phyloP scores from a whole-genome alignment of 2,329 filamentous ascomycete species.

The Xylaria sp. region DNA sequence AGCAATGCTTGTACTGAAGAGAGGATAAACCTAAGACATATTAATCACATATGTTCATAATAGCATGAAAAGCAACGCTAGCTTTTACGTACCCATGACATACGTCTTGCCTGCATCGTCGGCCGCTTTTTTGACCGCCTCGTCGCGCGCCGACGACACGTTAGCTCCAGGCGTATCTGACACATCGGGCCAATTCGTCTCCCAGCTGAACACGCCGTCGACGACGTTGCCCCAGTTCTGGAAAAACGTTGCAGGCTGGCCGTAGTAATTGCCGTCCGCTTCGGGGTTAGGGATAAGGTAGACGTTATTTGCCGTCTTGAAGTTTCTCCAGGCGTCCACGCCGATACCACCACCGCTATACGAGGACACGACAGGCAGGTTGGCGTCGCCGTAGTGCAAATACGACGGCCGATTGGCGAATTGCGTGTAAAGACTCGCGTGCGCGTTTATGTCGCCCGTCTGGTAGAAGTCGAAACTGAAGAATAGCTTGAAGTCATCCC shows the following conservation, averaged over 20 bases:
- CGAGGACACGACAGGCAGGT: constrained; percentile 48
- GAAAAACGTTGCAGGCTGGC: constrained; percentile 43
- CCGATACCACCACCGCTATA: constrained; percentile 44
- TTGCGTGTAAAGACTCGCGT: constrained; percentile 41
- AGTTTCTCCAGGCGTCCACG: constrained; percentile 44
- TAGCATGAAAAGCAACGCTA: neutral
- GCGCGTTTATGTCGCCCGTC: constrained; percentile 40
- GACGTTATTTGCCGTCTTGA: constrained; percentile 44
- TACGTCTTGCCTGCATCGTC: constrained; percentile 47
- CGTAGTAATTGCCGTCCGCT: constrained; percentile 48
- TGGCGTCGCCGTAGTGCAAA: constrained; percentile 43
- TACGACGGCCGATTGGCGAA: constrained; percentile 46
- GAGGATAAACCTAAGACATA: constrained; percentile 42
- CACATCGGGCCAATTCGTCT: constrained; percentile 50
- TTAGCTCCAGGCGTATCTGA: constrained; percentile 41
- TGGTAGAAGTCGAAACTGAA: constrained; percentile 51
- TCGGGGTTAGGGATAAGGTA: constrained; percentile 52
- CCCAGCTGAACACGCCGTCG: constrained; percentile 53
- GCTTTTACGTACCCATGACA: constrained; percentile 47
- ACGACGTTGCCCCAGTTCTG: constrained; percentile 47
- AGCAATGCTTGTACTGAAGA: constrained; percentile 50
- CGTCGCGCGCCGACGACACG: constrained; percentile 42
- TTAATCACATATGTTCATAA: constrained; percentile 15
- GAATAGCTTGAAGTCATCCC: constrained; percentile 49
- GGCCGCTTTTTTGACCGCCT: constrained; percentile 40